A percentile compares a stretch with the other conserved stretches of the same genome.
Conservation (phyloP, 2,329 filamentous ascomycete genomes). For the Dactylonectria macrodidyma region DNA sequence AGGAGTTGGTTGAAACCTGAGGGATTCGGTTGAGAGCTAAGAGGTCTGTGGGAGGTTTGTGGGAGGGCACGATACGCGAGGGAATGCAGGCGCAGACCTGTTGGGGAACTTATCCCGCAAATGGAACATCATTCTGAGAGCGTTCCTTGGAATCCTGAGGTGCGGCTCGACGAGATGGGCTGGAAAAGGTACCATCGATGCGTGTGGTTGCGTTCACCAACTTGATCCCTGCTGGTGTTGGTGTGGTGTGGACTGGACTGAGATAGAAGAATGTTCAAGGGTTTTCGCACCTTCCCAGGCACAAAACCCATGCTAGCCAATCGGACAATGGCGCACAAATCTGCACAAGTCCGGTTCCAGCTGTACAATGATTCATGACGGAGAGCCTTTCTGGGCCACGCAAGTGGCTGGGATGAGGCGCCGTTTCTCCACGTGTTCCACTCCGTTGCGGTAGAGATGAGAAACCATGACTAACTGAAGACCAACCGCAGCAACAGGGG, state of each 20-base stretch:
- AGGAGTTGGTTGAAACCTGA: slow-evolving; percentile 4
- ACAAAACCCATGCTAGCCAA: slow-evolving; percentile 13
- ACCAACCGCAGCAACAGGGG: slow-evolving; percentile 3
- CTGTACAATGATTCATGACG: slow-evolving; percentile 20
- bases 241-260: slow-evolving; percentile 6
- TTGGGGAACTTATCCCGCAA: slow-evolving; percentile 14
- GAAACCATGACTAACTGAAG: neutral
- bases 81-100: neutral
- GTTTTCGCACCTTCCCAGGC: neutral
- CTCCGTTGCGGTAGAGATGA: slow-evolving; percentile 22
- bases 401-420: slow-evolving; percentile 26
- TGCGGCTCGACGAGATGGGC: neutral
- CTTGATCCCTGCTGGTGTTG: slow-evolving; percentile 10
- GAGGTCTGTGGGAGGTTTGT: neutral
- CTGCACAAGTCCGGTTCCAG: neutral
- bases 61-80: neutral
- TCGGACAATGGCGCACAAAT: slow-evolving; percentile 19
- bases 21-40: slow-evolving; percentile 18
- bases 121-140: neutral
- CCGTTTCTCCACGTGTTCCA: slow-evolving; percentile 40
- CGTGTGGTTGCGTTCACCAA: slow-evolving; percentile 8
- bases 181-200: slow-evolving; percentile 14
- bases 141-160: slow-evolving; percentile 23
- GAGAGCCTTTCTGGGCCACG: slow-evolving; percentile 31
- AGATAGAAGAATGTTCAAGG: slow-evolving; percentile 13